phyloP scores from a whole-genome alignment of 2,329 filamentous ascomycete species.

The Dactylellina drechsleri region DNA sequence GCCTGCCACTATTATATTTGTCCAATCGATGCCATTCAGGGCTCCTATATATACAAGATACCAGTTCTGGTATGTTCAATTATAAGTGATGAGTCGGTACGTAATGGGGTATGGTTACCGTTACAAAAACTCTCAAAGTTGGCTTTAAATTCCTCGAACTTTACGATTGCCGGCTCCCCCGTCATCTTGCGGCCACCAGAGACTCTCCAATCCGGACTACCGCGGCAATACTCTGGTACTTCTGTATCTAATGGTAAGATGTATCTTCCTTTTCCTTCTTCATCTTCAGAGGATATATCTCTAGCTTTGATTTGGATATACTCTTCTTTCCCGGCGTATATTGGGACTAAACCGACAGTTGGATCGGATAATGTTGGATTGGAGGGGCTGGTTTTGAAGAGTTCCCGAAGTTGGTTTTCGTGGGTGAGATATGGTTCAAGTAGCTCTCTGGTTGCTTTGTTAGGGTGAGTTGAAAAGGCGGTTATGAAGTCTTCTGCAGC shows the following conservation, averaged over 20 bases:
- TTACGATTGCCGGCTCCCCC: conserved; percentile 75
- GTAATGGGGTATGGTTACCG: too few species aligned
- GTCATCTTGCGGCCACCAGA: conserved; percentile 68
- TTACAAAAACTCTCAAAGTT: conserved; percentile 81
- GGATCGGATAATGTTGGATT: conserved; percentile 60
- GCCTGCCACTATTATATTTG: conserved; percentile 83
- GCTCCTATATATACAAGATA: neutral
- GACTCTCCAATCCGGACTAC: too few species aligned
- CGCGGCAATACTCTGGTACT: too few species aligned
- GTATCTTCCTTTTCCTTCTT: conserved; percentile 71
- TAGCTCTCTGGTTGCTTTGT: conserved; percentile 67
- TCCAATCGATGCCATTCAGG: conserved; percentile 70
- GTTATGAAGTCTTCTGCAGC: too few species aligned
- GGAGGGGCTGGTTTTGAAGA: conserved; percentile 74
- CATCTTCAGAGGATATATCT: conserved; percentile 68
- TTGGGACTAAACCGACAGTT: conserved; percentile 72
- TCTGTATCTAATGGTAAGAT: conserved; percentile 74
- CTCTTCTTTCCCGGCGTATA: conserved; percentile 69
- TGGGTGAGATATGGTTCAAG: conserved; percentile 74
- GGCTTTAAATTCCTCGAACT: conserved; percentile 75
- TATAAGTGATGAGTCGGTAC: neutral
- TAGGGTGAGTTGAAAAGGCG: conserved; percentile 52
- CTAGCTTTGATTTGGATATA: conserved; percentile 72
- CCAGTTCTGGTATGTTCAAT: neutral
- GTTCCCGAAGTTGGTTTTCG: conserved; percentile 72